Conservation (phyloP, 2,329 filamentous ascomycete species). For the Pezicula radicicola region DNA sequence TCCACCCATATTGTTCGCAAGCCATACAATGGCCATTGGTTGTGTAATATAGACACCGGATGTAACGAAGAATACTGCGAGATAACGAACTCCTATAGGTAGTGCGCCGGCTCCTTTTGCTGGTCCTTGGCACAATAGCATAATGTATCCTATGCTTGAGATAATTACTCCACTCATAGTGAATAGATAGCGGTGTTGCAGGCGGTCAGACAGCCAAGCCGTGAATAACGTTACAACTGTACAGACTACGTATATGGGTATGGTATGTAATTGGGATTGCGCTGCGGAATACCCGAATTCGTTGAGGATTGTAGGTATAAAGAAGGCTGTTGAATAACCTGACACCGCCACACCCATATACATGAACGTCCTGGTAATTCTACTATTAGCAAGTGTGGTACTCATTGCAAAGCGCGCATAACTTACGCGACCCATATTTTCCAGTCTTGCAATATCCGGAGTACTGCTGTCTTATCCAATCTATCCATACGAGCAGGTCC, state of each 20-base stretch:
- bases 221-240: slow-evolving; percentile 27
- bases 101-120: slow-evolving; percentile 43
- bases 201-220: slow-evolving; percentile 30
- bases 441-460: slow-evolving; percentile 32
- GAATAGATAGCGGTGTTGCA: slow-evolving; percentile 32
- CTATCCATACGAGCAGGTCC: slow-evolving; percentile 27
- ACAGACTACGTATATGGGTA: slow-evolving; percentile 33
- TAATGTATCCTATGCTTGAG: slow-evolving; percentile 29
- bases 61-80: slow-evolving; percentile 31
- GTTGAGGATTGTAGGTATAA: slow-evolving; percentile 38
- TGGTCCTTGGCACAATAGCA: slow-evolving; percentile 26
- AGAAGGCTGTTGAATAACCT: slow-evolving; percentile 33
- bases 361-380: slow-evolving; percentile 6
- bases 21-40: slow-evolving; percentile 40
- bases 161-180: slow-evolving; percentile 25
- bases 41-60: slow-evolving; percentile 29
- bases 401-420: not conserved
- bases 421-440: slow-evolving; percentile 38
- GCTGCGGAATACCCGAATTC: slow-evolving; percentile 34
- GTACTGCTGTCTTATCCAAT: slow-evolving; percentile 26
- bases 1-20: slow-evolving; percentile 48
- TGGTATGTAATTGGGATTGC: slow-evolving; percentile 34
- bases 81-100: slow-evolving; percentile 25
- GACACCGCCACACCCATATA: slow-evolving; percentile 29
- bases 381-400: not conserved